Evolutionary conservation across 164 flowering plant species (phyloP).

Genomic region (Santalum album): DNA sequence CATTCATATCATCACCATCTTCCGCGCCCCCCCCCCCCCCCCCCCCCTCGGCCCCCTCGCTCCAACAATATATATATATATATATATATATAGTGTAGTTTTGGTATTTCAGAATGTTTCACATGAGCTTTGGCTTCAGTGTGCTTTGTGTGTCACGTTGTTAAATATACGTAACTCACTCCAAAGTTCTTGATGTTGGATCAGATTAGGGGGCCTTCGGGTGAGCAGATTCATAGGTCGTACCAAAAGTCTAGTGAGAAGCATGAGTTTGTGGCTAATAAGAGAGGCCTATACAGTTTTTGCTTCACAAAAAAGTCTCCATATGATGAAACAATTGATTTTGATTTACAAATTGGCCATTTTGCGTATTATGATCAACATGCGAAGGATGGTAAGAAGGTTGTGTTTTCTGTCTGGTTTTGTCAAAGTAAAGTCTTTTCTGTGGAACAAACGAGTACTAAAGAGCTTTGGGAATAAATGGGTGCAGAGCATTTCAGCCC

Average conservation of each 20-base stretch:
- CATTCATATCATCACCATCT: too few species aligned
- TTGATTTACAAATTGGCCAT: conserved; percentile 35
- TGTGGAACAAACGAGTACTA: too few species aligned
- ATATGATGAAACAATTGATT: conserved; percentile 41
- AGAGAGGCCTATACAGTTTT: conserved; percentile 70
- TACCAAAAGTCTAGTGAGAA: conserved; percentile 74
- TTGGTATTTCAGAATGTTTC: too few species aligned
- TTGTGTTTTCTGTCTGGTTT: too few species aligned
- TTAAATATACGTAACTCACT: too few species aligned
- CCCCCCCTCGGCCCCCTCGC: too few species aligned
- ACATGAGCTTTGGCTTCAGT: too few species aligned
- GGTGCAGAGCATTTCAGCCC: conserved; percentile 85
- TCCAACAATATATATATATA: too few species aligned
- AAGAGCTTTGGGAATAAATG: conserved; percentile 6
- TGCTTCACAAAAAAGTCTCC: conserved; percentile 43
- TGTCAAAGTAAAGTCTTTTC: too few species aligned
- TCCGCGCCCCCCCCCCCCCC: too few species aligned
- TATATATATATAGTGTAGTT: too few species aligned
- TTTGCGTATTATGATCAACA: conserved; percentile 34
- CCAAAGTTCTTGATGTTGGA: conserved; percentile 12
- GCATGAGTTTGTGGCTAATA: conserved; percentile 64
- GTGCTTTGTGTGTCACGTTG: too few species aligned
- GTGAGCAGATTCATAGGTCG: conserved; percentile 74
- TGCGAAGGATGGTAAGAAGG: conserved; percentile 31
- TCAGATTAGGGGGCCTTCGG: conserved; percentile 88